Conservation (phyloP, 345 rosid genomes). For the Arabidopsis thaliana region TAIR10.1 NC_003071.7:15621001-15621500, state of each 20-base stretch:
- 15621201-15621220: constrained; percentile 54
- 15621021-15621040: not conserved
- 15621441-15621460: constrained; percentile 23
- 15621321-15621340: constrained; percentile 1
- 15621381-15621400: constrained; percentile 58
- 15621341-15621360: constrained; percentile 27
- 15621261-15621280: constrained; percentile 61
- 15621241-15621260: constrained; percentile 39
- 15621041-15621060: not conserved
- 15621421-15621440: constrained; percentile 57
- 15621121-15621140: not conserved
- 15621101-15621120: not conserved
- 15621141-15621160: too few species aligned
- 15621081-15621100: not conserved
- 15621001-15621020: not conserved
- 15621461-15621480: not conserved
- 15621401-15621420: constrained; percentile 55
- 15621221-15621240: constrained; percentile 49
- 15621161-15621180: not conserved
- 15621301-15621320: not conserved
- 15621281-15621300: constrained; percentile 45
- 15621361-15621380: constrained; percentile 58
- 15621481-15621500: not conserved
- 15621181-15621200: not conserved
- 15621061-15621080: not conserved